Evolutionary conservation across 2,329 filamentous ascomycete species (phyloP), one percentile per base, ranked within the genome.

Genomic region (Celoporthe dispersa): DNA sequence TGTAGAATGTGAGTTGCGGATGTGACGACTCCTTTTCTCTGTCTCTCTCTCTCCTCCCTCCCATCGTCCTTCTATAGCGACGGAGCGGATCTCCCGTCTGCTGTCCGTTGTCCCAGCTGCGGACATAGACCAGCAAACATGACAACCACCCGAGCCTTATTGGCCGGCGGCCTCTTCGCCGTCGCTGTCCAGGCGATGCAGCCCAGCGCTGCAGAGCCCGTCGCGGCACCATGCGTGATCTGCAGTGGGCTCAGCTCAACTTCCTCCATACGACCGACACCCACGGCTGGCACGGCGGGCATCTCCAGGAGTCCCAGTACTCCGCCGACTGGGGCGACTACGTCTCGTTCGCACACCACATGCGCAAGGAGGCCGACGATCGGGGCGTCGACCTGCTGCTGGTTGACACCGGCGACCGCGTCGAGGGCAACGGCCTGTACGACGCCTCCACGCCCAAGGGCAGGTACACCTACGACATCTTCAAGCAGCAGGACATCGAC

Each of bases 291-390:
- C 91, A 97, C 78, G 94, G 90, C 12, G 96, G 96, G 1, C 96
- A 99, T 84, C 82, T 98, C 6, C 91, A 94, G 83, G 96, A 99
- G 91, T 86, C 94, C 2, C 95, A 96, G 71, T 99, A 97, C 81
- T 94, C 93, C 8, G 95, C 94, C 62, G 96, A 99, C 80, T 98
- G 96, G 94, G 96, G 96, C 70, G 96, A 99, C 81, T 99, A 98
- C 80, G 87, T 98, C 76, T 98, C 95, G 8, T 98, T 99, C 78
- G 89, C 94, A 44, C 85, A 91, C 48, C 94, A 95, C 78, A 89
- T 99, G 85, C 91, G 89, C 68, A 86, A 89, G 74, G 90, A 88
- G 77, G 94, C 94, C 68, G 92, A 98, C 77, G 87, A 89, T 1
- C 86, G 91, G 67, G 94, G 94, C 60, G 88, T 88, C 37, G 96